A percentile compares a stretch with the other conserved stretches of the same genome.
Evolutionary conservation across 2,329 filamentous ascomycete genomes (phyloP).

Genomic region (Parascedosporium putredinis): DNA sequence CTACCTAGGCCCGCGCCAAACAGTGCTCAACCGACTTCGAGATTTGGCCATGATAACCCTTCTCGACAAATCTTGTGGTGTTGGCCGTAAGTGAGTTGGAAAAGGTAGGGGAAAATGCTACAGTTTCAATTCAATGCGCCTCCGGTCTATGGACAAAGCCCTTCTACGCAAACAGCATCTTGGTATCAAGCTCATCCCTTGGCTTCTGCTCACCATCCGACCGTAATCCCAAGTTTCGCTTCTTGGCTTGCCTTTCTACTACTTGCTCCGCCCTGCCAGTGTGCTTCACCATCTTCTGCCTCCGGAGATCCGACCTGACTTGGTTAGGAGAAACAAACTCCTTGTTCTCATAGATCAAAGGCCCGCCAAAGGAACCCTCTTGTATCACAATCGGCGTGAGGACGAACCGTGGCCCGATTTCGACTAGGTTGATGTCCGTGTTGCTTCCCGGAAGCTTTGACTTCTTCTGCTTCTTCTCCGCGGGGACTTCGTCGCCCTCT

Average conservation of each 20-base stretch:
- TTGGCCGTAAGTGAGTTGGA: no score
- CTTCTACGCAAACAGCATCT: constrained; percentile 59
- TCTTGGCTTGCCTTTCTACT: constrained; percentile 63
- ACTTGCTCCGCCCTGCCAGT: constrained; percentile 65
- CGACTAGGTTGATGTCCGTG: constrained; percentile 72
- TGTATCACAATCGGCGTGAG: constrained; percentile 91
- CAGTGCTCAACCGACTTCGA: no score
- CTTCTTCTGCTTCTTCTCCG: constrained; percentile 23
- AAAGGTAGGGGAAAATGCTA: background rate
- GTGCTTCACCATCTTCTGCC: constrained; percentile 67
- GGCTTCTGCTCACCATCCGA: constrained; percentile 51
- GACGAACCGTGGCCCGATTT: constrained; percentile 90
- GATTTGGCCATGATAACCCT: no score
- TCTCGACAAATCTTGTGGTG: no score
- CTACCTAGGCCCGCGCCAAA: no score
- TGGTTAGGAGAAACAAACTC: constrained; percentile 96
- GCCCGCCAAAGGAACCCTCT: constrained; percentile 89
- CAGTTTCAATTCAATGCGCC: constrained; percentile 9
- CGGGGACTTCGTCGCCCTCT: constrained; percentile 32
- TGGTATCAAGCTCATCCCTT: constrained; percentile 64
- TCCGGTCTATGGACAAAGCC: constrained; percentile 14
- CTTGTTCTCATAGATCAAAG: constrained; percentile 97
- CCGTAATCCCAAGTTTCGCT: constrained; percentile 64
- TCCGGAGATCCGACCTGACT: constrained; percentile 69
- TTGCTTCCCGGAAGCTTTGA: constrained; percentile 39